Evolutionary conservation across 1,284 basidiomycete genomes (phyloP), one percentile per base, ranked within the genome.

Genomic region (Puccinia coronata): DNA sequence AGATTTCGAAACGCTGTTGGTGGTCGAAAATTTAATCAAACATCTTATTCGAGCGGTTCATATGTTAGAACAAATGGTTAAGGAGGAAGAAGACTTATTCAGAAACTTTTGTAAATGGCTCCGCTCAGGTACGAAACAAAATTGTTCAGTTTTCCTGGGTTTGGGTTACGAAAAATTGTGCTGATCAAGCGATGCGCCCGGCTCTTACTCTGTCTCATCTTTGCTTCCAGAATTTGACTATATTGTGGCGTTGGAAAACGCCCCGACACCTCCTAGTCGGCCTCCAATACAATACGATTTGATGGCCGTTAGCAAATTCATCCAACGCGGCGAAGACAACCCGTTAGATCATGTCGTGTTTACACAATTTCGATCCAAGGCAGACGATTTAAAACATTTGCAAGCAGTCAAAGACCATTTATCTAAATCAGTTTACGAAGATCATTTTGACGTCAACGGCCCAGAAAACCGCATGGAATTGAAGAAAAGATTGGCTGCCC

Each of bases 31-130:
- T 53, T 53, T 78, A 55, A 34, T 78, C 25, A 78, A 67, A 41
- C 61, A 78, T 67, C 31, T 78, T 34, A 41, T 78, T 3, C 28
- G 16, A 34, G 20, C 61, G 43, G 63, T 69, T 6, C 63, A 78
- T 49, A 36, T 65, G 49, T 47, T 78, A 41, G 63, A 78, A 41
- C 76, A 78, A 28, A 23, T 65, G 43, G 59, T 69, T 39, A 47
- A 67, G 31, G 41, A 67, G 49, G 76, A 78, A 55, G 76, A 55
- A 53, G 63, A 71, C 51, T 36, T 69, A 51, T 80, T 70, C 55
- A 39, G 65, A 39, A 39, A 80, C 39, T 80, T 80, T 55, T 80
- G 77, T 43, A 80, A 47, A 43, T 80, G 77, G 77, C 55, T 80
- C 25, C 49, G 77, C 43, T 70, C 77, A 51, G 77, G 77, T 80